phyloP scores from a whole-genome alignment of 352 stramenopile species.

The Phytophthora pluvialis region DNA sequence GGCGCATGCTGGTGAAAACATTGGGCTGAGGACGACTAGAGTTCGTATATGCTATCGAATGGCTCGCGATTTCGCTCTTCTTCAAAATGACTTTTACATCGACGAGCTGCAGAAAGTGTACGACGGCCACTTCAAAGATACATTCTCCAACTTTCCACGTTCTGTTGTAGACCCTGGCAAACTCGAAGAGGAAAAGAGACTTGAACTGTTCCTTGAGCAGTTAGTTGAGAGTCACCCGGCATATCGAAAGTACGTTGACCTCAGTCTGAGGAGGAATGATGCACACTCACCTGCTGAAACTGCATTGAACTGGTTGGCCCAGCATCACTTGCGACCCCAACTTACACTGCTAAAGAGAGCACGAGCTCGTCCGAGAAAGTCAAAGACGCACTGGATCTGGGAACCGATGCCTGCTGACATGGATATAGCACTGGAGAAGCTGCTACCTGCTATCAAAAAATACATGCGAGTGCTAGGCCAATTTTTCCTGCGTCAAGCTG shows the following conservation, averaged over 20 bases:
- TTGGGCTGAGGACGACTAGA: conserved; percentile 9
- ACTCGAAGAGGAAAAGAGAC: conserved; percentile 20
- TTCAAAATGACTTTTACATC: conserved; percentile 66
- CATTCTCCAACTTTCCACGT: conserved; percentile 1
- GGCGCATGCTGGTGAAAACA: background rate
- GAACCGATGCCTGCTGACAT: conserved; percentile 38
- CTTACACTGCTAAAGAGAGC: conserved; percentile 8
- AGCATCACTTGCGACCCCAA: conserved; percentile 24
- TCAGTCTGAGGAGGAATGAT: background rate
- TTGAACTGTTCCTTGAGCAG: conserved; percentile 37
- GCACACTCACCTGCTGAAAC: background rate
- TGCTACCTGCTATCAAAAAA: conserved; percentile 47
- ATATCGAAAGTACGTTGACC: conserved; percentile 18
- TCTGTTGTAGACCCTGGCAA: background rate
- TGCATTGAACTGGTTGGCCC: conserved; percentile 26
- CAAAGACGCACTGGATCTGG: conserved; percentile 31
- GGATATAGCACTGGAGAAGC: conserved; percentile 37
- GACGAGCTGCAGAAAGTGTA: conserved; percentile 48
- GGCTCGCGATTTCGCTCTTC: conserved; percentile 56
- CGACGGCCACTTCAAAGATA: conserved; percentile 10
- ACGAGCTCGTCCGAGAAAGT: conserved; percentile 1
- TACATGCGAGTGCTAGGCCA: conserved; percentile 48
- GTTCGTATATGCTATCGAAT: conserved; percentile 45
- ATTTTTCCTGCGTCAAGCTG: conserved; percentile 45
- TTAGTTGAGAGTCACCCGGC: conserved; percentile 30